phyloP scores from a whole-genome alignment of 31 red algal genomes.

The Bonnemaisonia californica region DNA sequence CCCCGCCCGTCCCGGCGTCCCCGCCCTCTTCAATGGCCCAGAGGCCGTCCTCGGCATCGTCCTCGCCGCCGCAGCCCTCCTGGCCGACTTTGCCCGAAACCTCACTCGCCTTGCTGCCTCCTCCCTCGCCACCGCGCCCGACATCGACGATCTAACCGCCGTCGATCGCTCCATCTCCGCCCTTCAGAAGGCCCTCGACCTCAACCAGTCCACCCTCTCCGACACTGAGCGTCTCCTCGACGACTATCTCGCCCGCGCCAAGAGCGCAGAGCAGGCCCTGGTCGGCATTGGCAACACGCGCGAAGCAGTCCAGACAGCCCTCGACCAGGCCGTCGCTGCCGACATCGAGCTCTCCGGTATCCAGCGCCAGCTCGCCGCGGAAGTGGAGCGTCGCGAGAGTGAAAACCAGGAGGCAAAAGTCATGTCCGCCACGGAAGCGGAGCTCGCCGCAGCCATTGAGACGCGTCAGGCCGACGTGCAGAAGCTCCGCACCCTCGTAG shows the following conservation, averaged over 20 bases:
- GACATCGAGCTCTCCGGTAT: slow-evolving; percentile 1
- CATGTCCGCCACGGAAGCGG: not conserved
- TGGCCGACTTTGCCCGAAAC: slow-evolving; percentile 48
- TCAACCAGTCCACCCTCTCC: not conserved
- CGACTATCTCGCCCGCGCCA: slow-evolving; percentile 7
- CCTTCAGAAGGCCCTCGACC: not conserved
- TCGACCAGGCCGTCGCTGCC: slow-evolving; percentile 10
- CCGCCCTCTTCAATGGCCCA: slow-evolving; percentile 46
- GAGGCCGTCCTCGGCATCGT: slow-evolving; percentile 50
- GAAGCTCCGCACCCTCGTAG: not conserved
- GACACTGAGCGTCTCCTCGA: slow-evolving; percentile 6
- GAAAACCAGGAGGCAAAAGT: not conserved
- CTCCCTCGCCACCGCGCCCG: not conserved
- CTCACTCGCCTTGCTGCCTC: slow-evolving; percentile 1
- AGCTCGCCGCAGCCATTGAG: not conserved
- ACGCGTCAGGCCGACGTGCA: not conserved
- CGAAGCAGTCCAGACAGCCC: not conserved
- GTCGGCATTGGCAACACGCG: slow-evolving; percentile 2
- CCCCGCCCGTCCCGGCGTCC: not conserved
- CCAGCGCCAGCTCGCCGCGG: not conserved
- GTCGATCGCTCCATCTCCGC: not conserved
- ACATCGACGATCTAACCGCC: not conserved
- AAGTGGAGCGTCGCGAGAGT: not conserved
- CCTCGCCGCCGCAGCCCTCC: slow-evolving; percentile 42
- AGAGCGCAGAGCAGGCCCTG: slow-evolving; percentile 8